A percentile compares a stretch with the other conserved stretches of the same genome.
phyloP scores from a whole-genome alignment of 306 rosid genomes.

The Cotoneaster glaucophyllus region DNA sequence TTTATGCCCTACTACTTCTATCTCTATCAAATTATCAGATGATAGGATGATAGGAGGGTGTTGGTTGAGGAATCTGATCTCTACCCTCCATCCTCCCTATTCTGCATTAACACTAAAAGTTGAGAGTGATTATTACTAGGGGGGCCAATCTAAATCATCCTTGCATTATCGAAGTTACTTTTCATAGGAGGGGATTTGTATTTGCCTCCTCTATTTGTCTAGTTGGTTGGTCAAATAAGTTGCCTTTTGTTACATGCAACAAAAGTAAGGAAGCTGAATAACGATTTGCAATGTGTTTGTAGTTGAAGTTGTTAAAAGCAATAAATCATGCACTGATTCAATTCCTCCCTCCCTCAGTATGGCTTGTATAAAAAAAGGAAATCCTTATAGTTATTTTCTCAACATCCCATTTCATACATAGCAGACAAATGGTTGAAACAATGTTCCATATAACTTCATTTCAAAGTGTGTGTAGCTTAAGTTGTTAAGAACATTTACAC shows the following conservation, averaged over 20 bases:
- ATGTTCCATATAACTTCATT: too few species aligned
- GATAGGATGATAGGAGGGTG: not conserved
- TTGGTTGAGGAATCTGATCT: constrained; percentile 4
- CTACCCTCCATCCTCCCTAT: not conserved
- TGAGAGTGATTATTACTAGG: constrained; percentile 4
- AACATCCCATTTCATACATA: too few species aligned
- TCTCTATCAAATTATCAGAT: not conserved
- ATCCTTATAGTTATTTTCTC: not conserved
- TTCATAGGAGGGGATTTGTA: not conserved
- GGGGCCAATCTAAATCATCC: constrained; percentile 10
- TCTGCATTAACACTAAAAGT: not conserved
- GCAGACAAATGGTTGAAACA: too few species aligned
- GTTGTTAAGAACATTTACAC: too few species aligned
- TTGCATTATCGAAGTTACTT: not conserved
- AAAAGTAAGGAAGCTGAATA: not conserved
- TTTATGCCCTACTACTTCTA: not conserved
- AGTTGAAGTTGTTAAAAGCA: not conserved
- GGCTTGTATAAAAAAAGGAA: too few species aligned
- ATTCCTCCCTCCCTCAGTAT: too few species aligned
- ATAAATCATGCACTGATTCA: too few species aligned
- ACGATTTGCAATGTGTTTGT: not conserved
- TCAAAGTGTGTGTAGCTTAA: too few species aligned
- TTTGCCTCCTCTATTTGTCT: not conserved
- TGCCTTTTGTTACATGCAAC: constrained; percentile 4
- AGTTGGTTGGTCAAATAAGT: constrained; percentile 15